Evolutionary conservation across 768 basidiomycete species (phyloP), one percentile per base, ranked within the genome.

Genomic region (Leccinum uliginosum): DNA sequence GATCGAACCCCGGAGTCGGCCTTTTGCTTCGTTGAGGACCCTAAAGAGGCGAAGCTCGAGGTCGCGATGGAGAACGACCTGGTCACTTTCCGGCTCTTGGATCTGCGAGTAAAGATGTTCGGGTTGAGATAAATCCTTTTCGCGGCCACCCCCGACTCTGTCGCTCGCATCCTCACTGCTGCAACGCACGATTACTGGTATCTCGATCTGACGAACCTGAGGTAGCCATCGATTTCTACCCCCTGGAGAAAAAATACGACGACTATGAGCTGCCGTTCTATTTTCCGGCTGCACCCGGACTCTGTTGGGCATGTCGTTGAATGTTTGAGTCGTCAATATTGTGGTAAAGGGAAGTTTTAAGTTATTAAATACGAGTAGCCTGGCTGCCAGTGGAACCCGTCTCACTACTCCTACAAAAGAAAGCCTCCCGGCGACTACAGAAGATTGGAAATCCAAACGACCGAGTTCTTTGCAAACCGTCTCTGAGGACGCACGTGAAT

Each of bases 11-110:
- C 21, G 7, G 32, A 50, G 4, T 6, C 54, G 9, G 50, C 47
- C 9, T 54, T 55, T 19, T 30, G n/a, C 7, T 29, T 61, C 10
- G 53, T 51, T 6, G 34, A 45, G 4, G 47, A 29, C 0, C 34
- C 10, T 1, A 32, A 55, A n/a, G 38, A 48, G 4, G 59, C 56
- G 3, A 60, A 57, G 17, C 19, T 58, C 23, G 59, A 44, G 29
- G 50, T 49, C 4, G 47, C 7, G 12, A 40, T 55, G 34, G 56
- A 55, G 3, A 48, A 49, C 19, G 21, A 52, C 15, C 46, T 21
- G 3, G 61, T 35, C n/a, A 9, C 15, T 43, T 43, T 43, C n/a
- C 19, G 40, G 40, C 19, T 21, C 40, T 21, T 19, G 19, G 40
- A 43, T 21, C n/a, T 6, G 40, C 40, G 40, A 19, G 40, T 43